Evolutionary conservation across 768 basidiomycete species (phyloP), one percentile per base, ranked within the genome.

Genomic region (Leccinum olivaceopallidum): DNA sequence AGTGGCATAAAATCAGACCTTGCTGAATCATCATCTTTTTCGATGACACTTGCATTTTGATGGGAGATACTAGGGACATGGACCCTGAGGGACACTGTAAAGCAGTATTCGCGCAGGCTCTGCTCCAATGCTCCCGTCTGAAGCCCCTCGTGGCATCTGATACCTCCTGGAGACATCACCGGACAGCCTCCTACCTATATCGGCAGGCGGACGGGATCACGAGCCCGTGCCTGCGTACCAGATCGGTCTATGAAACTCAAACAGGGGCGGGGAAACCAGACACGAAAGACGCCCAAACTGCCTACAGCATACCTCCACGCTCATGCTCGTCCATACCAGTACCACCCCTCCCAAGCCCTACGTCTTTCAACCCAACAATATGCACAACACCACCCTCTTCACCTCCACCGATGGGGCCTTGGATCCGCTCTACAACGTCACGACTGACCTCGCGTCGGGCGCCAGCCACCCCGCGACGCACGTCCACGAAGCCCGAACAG

Each of bases 361-460:
- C 20, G 22, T 53, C 53, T 67, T 67, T 49, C 60, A 26, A 28
- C 20, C 51, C 16, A 50, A 63, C 28, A 42, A 42, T 42, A 56
- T 61, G 54, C 64, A 60, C 34, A 64, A 67, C 16, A 59, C 62
- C 18, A 60, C 59, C 18, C 47, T 64, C 47, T 67, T 56, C 42
- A 42, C 56, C 34, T 14, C 18, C 22, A 49, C 13, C 1, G n/a
- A n/a, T 10, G n/a, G 42, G n/a, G 9, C 9, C n/a, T 5, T 10
- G n/a, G 16, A 20, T 24, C 63, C 62, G 18, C 44, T 67, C 13
- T 67, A 67, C 18, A 52, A 30, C 14, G 56, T 67, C 20, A 42
- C 57, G 34, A 64, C 66, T 14, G 36, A 61, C 39, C 36, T 28
- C 18, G 53, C 54, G 10, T 34, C 66, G 2, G 57, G 64, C 50